Conservation (phyloP, 2,329 filamentous ascomycete species). For the Fusarium hostae region DNA sequence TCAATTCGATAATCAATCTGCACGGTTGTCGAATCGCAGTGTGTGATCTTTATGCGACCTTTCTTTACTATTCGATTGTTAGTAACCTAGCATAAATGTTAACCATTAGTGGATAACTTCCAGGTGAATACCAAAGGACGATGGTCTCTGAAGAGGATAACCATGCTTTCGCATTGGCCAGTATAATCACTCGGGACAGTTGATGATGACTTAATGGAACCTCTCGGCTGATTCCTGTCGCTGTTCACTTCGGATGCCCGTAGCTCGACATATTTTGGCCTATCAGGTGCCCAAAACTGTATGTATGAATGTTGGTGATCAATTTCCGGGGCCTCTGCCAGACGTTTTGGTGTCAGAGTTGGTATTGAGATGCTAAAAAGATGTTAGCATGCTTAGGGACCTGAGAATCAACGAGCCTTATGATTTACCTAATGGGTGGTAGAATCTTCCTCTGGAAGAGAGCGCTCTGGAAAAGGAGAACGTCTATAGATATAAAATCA, state of each 20-base stretch:
- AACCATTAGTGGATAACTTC: not conserved
- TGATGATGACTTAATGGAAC: not conserved
- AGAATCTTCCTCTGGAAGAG: not conserved
- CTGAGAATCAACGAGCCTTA: fast-evolving
- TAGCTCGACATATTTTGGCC: not conserved
- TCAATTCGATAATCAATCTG: not conserved
- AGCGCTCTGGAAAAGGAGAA: not conserved
- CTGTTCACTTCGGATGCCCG: not conserved
- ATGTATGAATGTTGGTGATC: not conserved
- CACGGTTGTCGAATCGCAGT: not conserved
- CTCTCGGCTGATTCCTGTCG: not conserved
- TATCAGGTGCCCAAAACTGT: not conserved
- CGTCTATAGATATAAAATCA: too few species aligned
- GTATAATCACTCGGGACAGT: not conserved
- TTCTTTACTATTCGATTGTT: not conserved
- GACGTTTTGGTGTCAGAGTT: too few species aligned
- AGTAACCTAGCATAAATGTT: not conserved
- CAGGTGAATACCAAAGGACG: not conserved
- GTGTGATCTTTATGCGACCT: not conserved
- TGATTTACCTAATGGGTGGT: not conserved
- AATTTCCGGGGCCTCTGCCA: too few species aligned
- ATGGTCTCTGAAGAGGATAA: not conserved
- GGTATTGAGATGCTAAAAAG: not conserved
- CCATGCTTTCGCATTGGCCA: not conserved
- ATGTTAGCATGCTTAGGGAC: not conserved